These are phyloP conservation scores for Lipomyces kockii DNA, from an alignment of 805 yeast species.

Conservation along the genomic window DNA sequence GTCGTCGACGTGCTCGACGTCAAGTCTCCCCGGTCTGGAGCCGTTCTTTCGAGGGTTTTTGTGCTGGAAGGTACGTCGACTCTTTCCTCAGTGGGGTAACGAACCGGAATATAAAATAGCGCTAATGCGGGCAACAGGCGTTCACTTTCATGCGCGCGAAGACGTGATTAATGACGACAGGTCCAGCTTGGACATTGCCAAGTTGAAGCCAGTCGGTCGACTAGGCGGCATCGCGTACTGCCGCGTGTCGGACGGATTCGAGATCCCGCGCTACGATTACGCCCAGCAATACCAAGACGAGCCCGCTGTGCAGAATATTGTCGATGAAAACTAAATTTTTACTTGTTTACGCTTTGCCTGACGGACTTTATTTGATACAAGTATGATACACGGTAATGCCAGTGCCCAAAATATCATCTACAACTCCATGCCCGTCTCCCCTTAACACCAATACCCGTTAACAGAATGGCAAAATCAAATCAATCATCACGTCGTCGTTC, in stretches of 20 bases:
- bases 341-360: too few species aligned
- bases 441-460: neutral
- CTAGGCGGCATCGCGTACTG: slow-evolving; percentile 58
- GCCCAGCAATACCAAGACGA: slow-evolving; percentile 32
- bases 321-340: neutral
- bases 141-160: slow-evolving; percentile 61
- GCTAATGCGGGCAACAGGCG: slow-evolving; percentile 39
- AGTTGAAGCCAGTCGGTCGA: slow-evolving; percentile 59
- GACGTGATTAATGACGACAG: slow-evolving; percentile 54
- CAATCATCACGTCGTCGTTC: neutral
- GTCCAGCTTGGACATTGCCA: slow-evolving; percentile 51
- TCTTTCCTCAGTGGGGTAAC: too few species aligned
- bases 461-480: neutral
- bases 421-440: neutral
- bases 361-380: too few species aligned
- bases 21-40: slow-evolving; percentile 45
- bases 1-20: slow-evolving; percentile 53
- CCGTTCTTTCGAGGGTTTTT: slow-evolving; percentile 48
- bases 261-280: slow-evolving; percentile 53
- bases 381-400: neutral
- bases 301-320: slow-evolving; percentile 10
- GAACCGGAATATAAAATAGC: too few species aligned
- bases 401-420: neutral
- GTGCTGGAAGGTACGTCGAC: slow-evolving; percentile 54
- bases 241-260: slow-evolving; percentile 53